Evolutionary conservation across 192 early-diverging fungal genomes (phyloP).

Genomic region (Glomus cerebriforme): DNA sequence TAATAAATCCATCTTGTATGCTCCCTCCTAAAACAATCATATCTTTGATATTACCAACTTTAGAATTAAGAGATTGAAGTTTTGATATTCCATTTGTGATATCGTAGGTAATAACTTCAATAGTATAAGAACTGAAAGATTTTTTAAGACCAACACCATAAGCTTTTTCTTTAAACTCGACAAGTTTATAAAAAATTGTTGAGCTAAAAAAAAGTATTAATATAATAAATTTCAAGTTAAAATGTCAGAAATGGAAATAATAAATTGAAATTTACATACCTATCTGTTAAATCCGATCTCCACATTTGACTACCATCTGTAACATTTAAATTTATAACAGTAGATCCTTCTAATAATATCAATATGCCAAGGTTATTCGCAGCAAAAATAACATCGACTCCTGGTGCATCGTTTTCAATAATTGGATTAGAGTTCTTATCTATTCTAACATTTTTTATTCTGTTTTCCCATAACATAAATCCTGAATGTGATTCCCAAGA

Average conservation of each 20-base stretch:
- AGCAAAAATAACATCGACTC: slow-evolving; percentile 7
- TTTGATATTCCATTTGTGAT: slow-evolving; percentile 36
- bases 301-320: slow-evolving; percentile 14
- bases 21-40: slow-evolving; percentile 38
- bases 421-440: not conserved
- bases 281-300: slow-evolving; percentile 2
- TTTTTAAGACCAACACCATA: slow-evolving; percentile 41
- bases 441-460: not conserved
- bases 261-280: not conserved
- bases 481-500: slow-evolving; percentile 44
- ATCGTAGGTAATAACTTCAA: slow-evolving; percentile 39
- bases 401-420: not conserved
- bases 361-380: not conserved
- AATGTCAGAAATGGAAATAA: slow-evolving; percentile 3
- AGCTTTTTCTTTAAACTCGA: slow-evolving; percentile 27
- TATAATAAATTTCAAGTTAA: not conserved
- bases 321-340: not conserved
- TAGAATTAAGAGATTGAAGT: slow-evolving; percentile 35
- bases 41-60: slow-evolving; percentile 32
- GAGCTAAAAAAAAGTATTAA: not conserved
- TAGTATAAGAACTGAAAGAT: slow-evolving; percentile 26
- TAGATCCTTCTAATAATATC: not conserved
- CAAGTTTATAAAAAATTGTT: slow-evolving; percentile 30
- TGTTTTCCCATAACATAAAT: slow-evolving; percentile 38
- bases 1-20: slow-evolving; percentile 35